Base-by-base conservation (phyloP, 345 rosid species). In the Tarenaya hassleriana region DNA sequence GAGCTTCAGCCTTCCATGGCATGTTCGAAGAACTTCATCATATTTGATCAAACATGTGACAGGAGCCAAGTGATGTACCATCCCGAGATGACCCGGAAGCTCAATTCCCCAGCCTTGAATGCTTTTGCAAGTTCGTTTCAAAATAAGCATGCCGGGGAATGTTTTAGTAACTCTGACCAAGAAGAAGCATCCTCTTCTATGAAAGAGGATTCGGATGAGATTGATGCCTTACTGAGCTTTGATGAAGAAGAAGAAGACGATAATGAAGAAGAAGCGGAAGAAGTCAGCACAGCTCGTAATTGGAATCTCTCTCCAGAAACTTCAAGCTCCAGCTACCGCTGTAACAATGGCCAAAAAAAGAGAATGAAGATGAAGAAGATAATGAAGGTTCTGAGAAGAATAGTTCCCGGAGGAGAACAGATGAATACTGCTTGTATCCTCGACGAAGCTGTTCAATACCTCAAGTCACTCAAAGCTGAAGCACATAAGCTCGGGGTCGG, bases 391-490 rank as follows among this genome's bases (percentile, higher is more conserved):
- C 67, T 88, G 68, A 78, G 79, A 40, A 81, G 76, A 47, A 81
- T 88, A 13, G 80, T 88, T 16, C 97, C 92, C 0, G 95, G 85
- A 32, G 82, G 85, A 15, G 80, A 83, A 41, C 66, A 73, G 54
- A 77, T 88, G 95, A 82, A 77, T 60, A 79, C 85, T 38, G 87
- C 66, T 14, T 62, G 61, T 44, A 79, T 85, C 44, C 66, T 88
- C 4, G 95, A 88, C 63, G 97, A 85, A 81, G 92, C 95, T 50
- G 92, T 88, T 57, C 74, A 58, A 55, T 82, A 88, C 61, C 88
- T 88, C 44, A 84, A 88, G 68, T 75, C 91, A 59, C 86, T 88
- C 53, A 80, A 82, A 62, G 68, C 78, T 34, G 92, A 85, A 75
- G 92, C 74, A 3, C 82, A 80, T 64, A 77, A 84, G 75, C 82